phyloP scores from a whole-genome alignment of 768 basidiomycete species.

The Russula brevipes region DNA sequence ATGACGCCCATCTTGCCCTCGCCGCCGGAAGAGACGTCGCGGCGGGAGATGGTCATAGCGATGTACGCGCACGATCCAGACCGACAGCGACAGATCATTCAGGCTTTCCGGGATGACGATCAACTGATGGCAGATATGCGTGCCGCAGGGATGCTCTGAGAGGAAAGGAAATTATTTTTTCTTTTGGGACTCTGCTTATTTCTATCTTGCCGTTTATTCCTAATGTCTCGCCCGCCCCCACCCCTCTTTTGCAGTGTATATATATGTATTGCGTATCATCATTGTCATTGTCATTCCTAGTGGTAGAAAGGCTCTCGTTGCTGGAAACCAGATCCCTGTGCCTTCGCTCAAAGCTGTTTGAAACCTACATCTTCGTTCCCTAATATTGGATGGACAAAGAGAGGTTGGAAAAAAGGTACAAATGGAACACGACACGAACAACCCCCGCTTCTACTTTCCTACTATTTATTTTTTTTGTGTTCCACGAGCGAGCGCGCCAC shows the following conservation, averaged over 20 bases:
- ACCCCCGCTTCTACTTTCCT: not conserved
- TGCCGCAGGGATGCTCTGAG: slow-evolving; percentile 57
- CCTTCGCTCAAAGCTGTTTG: not conserved
- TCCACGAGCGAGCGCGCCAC: not conserved
- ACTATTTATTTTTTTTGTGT: not conserved
- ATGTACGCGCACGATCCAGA: slow-evolving; percentile 40
- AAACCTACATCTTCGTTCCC: not conserved
- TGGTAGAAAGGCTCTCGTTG: not conserved
- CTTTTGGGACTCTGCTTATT: not conserved
- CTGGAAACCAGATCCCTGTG: not conserved
- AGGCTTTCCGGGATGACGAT: slow-evolving; percentile 50
- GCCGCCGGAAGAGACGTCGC: slow-evolving; percentile 20
- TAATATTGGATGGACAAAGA: not conserved
- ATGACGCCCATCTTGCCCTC: slow-evolving; percentile 16
- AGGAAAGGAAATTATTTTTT: not conserved
- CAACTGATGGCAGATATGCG: slow-evolving; percentile 56
- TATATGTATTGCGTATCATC: slow-evolving; percentile 14
- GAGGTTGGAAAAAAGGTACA: not conserved
- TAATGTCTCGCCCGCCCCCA: not conserved
- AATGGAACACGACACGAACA: too few relatives aligned
- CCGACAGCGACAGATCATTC: slow-evolving; percentile 39
- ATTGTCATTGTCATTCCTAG: not conserved
- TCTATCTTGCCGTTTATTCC: not conserved
- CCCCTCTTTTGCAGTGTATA: not conserved
- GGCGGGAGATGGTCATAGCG: slow-evolving; percentile 40